These are phyloP conservation scores for Trifolium subterraneum DNA, from an alignment of 306 rosid genomes.

Conservation along the genomic window DNA sequence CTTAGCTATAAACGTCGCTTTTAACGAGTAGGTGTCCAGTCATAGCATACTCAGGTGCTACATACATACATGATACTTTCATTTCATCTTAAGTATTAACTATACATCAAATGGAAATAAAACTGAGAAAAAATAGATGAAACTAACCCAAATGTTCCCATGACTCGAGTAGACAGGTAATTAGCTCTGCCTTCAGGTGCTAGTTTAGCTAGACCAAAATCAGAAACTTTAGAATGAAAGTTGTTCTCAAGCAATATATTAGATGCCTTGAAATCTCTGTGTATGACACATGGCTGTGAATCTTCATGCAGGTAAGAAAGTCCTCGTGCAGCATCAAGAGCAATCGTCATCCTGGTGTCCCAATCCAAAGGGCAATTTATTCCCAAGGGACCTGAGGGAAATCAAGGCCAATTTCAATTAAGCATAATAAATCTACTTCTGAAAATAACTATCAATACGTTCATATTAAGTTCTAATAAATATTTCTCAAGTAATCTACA, in stretches of 20 bases:
- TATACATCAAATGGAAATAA: slow-evolving; percentile 28
- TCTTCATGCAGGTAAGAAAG: slow-evolving; percentile 96
- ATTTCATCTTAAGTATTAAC: slow-evolving; percentile 43
- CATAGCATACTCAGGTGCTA: slow-evolving; percentile 99
- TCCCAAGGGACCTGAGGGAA: slow-evolving; percentile 81
- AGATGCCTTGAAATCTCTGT: slow-evolving; percentile 95
- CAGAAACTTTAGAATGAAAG: slow-evolving; percentile 94
- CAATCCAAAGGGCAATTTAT: slow-evolving; percentile 96
- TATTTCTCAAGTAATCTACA: neutral
- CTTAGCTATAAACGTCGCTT: slow-evolving; percentile 97
- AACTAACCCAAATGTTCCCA: slow-evolving; percentile 99
- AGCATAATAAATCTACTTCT: slow-evolving; percentile 22
- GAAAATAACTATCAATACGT: slow-evolving; percentile 1
- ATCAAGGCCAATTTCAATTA: no score
- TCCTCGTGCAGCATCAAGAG: slow-evolving; percentile 98
- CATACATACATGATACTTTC: slow-evolving; percentile 68
- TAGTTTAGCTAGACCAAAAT: slow-evolving; percentile 97
- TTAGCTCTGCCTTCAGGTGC: slow-evolving; percentile 94
- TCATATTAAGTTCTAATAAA: slow-evolving; percentile 1
- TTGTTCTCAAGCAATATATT: slow-evolving; percentile 94
- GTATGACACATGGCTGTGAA: slow-evolving; percentile 96
- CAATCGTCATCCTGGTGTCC: slow-evolving; percentile 98
- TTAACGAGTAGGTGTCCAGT: slow-evolving; percentile 94
- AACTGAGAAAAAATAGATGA: slow-evolving; percentile 35
- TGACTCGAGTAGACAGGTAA: slow-evolving; percentile 93